A percentile compares a stretch with the other conserved stretches of the same genome.
Evolutionary conservation across 257 asterid species (phyloP).

Genomic region (Vinca minor): DNA sequence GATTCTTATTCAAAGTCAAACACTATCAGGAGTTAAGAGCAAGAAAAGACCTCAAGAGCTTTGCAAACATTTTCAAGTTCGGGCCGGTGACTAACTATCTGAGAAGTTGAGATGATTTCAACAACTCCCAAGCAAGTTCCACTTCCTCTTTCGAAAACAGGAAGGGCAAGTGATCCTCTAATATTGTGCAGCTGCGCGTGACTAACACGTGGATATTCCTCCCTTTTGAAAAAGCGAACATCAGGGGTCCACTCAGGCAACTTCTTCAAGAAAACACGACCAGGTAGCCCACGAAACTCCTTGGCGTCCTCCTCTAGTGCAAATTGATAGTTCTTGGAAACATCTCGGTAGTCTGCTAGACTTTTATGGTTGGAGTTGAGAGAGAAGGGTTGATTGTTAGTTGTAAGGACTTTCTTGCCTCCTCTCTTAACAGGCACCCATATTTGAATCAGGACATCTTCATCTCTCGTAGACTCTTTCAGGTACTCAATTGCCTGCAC

Average conservation of each 20-base stretch:
- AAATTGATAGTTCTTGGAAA: conserved; percentile 42
- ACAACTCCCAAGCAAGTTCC: conserved; percentile 73
- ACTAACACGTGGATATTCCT: conserved; percentile 55
- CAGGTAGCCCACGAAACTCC: conserved; percentile 53
- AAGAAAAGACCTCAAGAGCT: conserved; percentile 55
- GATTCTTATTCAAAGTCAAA: background rate
- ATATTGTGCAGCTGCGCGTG: conserved; percentile 47
- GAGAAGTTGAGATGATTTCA: conserved; percentile 59
- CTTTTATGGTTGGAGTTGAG: conserved; percentile 38
- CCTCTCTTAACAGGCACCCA: conserved; percentile 66
- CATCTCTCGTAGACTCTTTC: conserved; percentile 36
- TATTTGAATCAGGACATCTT: conserved; percentile 56
- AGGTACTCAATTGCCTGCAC: conserved; percentile 53
- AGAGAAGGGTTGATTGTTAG: conserved; percentile 53
- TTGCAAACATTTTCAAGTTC: conserved; percentile 55
- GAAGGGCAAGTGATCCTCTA: conserved; percentile 69
- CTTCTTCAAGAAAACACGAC: conserved; percentile 67
- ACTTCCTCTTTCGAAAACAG: conserved; percentile 57
- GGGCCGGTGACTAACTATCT: conserved; percentile 41
- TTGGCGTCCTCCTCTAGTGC: conserved; percentile 50
- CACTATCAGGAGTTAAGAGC: conserved; percentile 2
- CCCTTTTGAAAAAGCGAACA: conserved; percentile 53
- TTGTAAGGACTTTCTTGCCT: conserved; percentile 52
- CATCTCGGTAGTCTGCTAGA: conserved; percentile 47
- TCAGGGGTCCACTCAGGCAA: conserved; percentile 81